Evolutionary conservation across 805 yeast genomes (phyloP).

Genomic region (Ogataea nitratoaversa): DNA sequence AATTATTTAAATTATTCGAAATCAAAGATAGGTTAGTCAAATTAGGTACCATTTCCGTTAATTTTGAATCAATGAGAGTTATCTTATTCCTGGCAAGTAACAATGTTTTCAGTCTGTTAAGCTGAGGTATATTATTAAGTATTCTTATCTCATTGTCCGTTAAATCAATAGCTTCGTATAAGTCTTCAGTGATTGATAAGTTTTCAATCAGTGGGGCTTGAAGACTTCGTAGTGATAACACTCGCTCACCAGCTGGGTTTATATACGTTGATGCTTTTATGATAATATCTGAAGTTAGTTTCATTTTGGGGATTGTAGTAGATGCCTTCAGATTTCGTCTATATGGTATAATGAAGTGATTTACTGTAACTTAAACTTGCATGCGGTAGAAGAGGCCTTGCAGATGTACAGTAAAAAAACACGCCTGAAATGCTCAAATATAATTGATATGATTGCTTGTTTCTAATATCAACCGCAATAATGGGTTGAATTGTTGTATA

Average conservation of each 20-base stretch:
- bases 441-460: too few relatives aligned
- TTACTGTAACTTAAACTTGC: too few relatives aligned
- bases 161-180: conserved; percentile 59
- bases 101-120: conserved; percentile 44
- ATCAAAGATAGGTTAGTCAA: conserved; percentile 48
- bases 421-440: too few relatives aligned
- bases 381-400: too few relatives aligned
- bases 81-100: conserved; percentile 65
- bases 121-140: conserved; percentile 46
- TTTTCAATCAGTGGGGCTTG: conserved; percentile 42
- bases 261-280: conserved; percentile 47
- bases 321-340: too few relatives aligned
- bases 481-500: too few relatives aligned
- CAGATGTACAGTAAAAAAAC: too few relatives aligned
- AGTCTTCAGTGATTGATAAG: conserved; percentile 37
- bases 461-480: too few relatives aligned
- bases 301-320: too few relatives aligned
- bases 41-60: conserved; percentile 38
- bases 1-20: conserved; percentile 43
- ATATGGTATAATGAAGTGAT: too few relatives aligned
- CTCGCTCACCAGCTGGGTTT: conserved; percentile 41
- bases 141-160: conserved; percentile 67
- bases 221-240: conserved; percentile 37
- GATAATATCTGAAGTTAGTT: conserved; percentile 48
- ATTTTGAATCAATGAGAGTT: conserved; percentile 32